Percentiles rank a stretch among this genome's conserved stretches.
phyloP scores from a whole-genome alignment of 164 flowering plant genomes.

The Annona squamosa region DNA sequence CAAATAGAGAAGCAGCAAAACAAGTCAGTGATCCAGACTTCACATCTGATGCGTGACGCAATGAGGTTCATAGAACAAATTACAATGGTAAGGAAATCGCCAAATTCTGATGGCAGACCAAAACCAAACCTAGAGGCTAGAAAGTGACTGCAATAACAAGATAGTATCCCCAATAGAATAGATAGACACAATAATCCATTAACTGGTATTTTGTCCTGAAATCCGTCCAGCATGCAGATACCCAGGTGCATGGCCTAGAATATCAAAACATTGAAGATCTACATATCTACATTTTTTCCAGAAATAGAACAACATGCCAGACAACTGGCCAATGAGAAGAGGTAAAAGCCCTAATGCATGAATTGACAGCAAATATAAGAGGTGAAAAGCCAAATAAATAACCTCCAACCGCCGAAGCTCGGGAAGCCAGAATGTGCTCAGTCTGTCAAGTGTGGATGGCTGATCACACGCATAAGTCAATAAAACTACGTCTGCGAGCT shows the following conservation, averaged over 20 bases:
- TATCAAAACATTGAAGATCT: no score
- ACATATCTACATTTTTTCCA: no score
- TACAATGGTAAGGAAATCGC: not conserved
- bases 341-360: not conserved
- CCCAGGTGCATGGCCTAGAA: not conserved
- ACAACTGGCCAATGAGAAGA: not conserved
- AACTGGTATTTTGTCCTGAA: not conserved
- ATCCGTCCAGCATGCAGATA: not conserved
- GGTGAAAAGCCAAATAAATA: not conserved
- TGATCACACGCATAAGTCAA: constrained; percentile 91
- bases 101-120: not conserved
- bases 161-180: not conserved
- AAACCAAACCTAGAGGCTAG: not conserved
- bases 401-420: constrained; percentile 88
- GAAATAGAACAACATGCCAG: not conserved
- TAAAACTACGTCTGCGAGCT: constrained; percentile 83
- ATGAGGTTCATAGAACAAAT: not conserved
- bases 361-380: not conserved
- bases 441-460: constrained; percentile 59
- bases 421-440: constrained; percentile 86
- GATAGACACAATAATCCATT: not conserved
- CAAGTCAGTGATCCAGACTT: not conserved
- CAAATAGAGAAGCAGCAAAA: not conserved
- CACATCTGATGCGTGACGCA: not conserved
- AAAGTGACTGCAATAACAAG: not conserved